These are phyloP conservation scores for Pichia deserticola DNA, from an alignment of 805 yeast genomes.

Conservation along the genomic window DNA sequence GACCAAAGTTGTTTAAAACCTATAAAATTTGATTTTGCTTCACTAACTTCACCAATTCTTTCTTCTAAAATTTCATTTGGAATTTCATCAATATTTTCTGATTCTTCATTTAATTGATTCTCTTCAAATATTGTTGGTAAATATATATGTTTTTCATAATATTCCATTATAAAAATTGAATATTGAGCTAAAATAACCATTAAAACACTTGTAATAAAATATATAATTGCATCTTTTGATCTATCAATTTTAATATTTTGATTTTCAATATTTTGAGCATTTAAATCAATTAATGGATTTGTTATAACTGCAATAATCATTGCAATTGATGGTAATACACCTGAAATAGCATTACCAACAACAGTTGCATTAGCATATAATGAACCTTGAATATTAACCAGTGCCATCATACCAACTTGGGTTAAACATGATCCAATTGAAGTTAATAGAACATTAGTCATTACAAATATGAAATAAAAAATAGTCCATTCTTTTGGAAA, in stretches of 20 bases:
- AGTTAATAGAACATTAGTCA: constrained; percentile 56
- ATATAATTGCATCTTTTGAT: constrained; percentile 28
- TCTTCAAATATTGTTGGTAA: constrained; percentile 7
- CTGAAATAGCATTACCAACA: constrained; percentile 94
- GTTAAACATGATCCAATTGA: constrained; percentile 74
- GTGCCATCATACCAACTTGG: constrained; percentile 87
- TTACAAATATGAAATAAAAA: constrained; percentile 42
- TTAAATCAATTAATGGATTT: constrained; percentile 4
- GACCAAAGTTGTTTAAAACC: constrained; percentile 55
- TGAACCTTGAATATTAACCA: constrained; percentile 62
- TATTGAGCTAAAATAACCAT: constrained; percentile 17
- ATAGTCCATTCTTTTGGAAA: constrained; percentile 27
- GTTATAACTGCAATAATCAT: constrained; percentile 45
- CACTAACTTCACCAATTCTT: background rate
- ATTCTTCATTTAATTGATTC: background rate
- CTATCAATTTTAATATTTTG: constrained; percentile 10
- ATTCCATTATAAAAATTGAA: constrained; percentile 17
- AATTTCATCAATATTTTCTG: background rate
- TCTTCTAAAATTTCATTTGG: background rate
- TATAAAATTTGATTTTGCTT: constrained; percentile 31
- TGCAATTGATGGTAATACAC: constrained; percentile 80
- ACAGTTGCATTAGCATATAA: constrained; percentile 81
- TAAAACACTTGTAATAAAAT: constrained; percentile 29
- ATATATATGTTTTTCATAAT: constrained; percentile 15
- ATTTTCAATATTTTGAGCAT: constrained; percentile 2